Percentiles rank a stretch among this genome's conserved stretches.
Evolutionary conservation across 306 rosid species (phyloP).

Genomic region (Castanea mollissima): DNA sequence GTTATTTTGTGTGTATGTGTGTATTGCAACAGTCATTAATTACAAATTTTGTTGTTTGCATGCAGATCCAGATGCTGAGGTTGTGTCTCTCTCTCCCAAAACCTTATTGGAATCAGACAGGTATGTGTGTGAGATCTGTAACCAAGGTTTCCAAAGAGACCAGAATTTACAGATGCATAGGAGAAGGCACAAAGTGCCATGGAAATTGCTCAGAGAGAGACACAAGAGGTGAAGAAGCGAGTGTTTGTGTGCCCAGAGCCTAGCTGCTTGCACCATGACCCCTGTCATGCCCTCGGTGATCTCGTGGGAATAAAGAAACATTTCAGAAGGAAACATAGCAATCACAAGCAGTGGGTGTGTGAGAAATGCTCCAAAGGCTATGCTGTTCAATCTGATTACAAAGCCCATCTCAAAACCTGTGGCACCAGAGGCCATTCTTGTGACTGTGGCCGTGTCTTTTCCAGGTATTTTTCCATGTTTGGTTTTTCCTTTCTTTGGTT

Average conservation of each 20-base stretch:
- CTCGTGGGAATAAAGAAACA: conserved; percentile 95
- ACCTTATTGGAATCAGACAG: conserved; percentile 84
- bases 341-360: conserved; percentile 95
- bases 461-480: conserved; percentile 53
- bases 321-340: conserved; percentile 82
- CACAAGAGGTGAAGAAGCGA: conserved; percentile 60
- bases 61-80: conserved; percentile 95
- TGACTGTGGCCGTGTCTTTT: conserved; percentile 98
- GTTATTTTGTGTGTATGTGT: background rate
- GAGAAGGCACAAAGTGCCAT: conserved; percentile 86
- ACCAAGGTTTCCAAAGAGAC: conserved; percentile 94
- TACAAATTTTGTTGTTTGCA: background rate
- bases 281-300: conserved; percentile 90
- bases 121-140: conserved; percentile 98
- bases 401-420: conserved; percentile 96
- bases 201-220: conserved; percentile 75
- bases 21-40: background rate
- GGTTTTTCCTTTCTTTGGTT: conserved; percentile 4
- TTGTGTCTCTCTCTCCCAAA: conserved; percentile 85
- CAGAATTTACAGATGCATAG: conserved; percentile 99
- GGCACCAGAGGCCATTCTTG: conserved; percentile 99
- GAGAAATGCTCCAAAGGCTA: conserved; percentile 83
- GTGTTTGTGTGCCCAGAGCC: conserved; percentile 95
- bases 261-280: conserved; percentile 82
- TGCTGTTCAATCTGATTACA: conserved; percentile 96